Conservation (phyloP, 1,139 yeast genomes). For the Hemisphaericaspora lyxosophila region DNA sequence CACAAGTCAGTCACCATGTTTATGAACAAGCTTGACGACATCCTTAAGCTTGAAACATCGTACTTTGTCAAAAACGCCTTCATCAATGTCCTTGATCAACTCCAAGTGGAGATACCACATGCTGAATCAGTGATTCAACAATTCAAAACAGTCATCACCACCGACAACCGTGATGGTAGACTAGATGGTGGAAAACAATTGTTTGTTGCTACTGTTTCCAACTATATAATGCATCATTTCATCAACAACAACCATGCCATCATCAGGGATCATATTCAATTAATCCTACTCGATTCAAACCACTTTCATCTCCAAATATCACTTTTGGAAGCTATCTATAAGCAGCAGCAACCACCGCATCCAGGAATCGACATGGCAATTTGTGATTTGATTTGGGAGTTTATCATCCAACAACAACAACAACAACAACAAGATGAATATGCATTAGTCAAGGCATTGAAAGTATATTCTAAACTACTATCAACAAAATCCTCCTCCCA, state of each 20-base stretch:
- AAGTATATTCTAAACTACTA: slow-evolving; percentile 6
- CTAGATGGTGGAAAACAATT: slow-evolving; percentile 13
- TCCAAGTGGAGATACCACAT: not conserved
- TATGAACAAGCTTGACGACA: not conserved
- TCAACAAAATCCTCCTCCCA: not conserved
- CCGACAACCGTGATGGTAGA: not conserved
- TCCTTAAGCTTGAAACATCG: slow-evolving; percentile 3
- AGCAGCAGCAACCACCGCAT: not conserved
- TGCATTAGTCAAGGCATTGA: slow-evolving; percentile 42
- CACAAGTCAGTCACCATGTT: not conserved
- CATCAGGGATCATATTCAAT: slow-evolving; percentile 1
- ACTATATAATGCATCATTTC: slow-evolving; percentile 3
- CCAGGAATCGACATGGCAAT: not conserved
- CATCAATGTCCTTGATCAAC: slow-evolving; percentile 6
- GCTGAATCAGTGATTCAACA: slow-evolving; percentile 3
- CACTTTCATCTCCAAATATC: slow-evolving; percentile 10
- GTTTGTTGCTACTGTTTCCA: slow-evolving; percentile 9
- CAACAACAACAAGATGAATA: slow-evolving; percentile 26
- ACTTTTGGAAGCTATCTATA: slow-evolving; percentile 6
- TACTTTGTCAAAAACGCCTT: slow-evolving; percentile 10
- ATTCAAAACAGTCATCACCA: not conserved
- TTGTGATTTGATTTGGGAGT: slow-evolving; percentile 17
- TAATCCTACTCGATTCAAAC: slow-evolving; percentile 8
- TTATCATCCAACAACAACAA: slow-evolving; percentile 23
- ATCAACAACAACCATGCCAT: not conserved